Base-by-base conservation (phyloP, 2,329 filamentous ascomycete species). In the Pseudocercospora ulei region DNA sequence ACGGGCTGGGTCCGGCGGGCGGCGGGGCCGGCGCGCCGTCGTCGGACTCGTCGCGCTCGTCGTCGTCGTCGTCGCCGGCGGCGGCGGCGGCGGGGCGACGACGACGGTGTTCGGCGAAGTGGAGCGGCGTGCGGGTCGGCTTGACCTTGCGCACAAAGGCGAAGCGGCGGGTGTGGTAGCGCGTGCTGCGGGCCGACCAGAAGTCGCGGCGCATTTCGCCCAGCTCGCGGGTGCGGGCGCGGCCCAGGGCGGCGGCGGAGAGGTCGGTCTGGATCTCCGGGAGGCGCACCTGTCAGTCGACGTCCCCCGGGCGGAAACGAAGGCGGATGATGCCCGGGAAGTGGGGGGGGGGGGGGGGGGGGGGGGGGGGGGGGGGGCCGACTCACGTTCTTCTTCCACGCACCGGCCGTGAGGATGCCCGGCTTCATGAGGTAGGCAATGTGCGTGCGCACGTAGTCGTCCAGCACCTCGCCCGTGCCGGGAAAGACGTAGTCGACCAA, bases 161-260 rank as follows among this genome's bases (percentile, higher is more conserved):
- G 19, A 53, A 53, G 5, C 64, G 58, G 8, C 63, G 59, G 2
- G 47, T 48, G 47, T 66, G 63, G 36, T 65, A 66, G 8, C 62
- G 53, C 7, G 47, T 35, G 3, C 60, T 53, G 4, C 63, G 53
- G 1, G 61, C 46, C 14, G 58, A 60, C 63, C 62, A 66, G 47
- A 65, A 66, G 51, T 66, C 64, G 31, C 61, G 59, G 23, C 58
- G 53, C 62, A 66, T 65, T 43, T 66, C 58, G 4, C 56, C 58
- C 0, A 66, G 55, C 49, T 66, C 64, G 6, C 51, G 43, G 0
- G 59, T 58, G 16, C 63, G 56, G 2, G 58, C 57, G 3, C 42
- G 48, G 1, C 60, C 59, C 4, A 65, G 56, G 1, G 54, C 55
- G 1, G 54, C 38, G 0, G 56, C 39, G 0, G 59, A 57, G 8